These are phyloP conservation scores for Debaryomyces castellii DNA, from an alignment of 805 yeast genomes.

Conservation along the genomic window DNA sequence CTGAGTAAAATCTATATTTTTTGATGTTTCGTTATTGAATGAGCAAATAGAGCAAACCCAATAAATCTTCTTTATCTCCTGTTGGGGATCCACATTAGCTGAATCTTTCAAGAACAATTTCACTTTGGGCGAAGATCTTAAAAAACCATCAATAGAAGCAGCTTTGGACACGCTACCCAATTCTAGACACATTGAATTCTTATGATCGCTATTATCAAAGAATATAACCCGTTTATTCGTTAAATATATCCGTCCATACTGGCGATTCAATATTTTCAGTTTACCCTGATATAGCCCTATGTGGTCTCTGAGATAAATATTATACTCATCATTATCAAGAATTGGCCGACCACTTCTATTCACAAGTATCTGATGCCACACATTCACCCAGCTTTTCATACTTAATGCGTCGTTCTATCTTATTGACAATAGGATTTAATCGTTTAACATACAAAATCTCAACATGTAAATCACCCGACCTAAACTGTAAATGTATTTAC, in stretches of 20 bases:
- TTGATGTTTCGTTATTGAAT: conserved; percentile 49
- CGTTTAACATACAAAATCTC: neutral
- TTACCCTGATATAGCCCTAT: conserved; percentile 81
- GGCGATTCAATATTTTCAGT: conserved; percentile 59
- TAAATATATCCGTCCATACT: conserved; percentile 74
- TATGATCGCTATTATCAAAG: conserved; percentile 49
- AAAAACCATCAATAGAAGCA: conserved; percentile 53
- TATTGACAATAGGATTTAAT: neutral
- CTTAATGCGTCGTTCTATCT: too few species aligned
- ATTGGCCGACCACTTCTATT: conserved; percentile 42
- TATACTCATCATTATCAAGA: conserved; percentile 30
- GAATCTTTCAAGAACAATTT: conserved; percentile 26
- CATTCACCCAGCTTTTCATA: conserved; percentile 13
- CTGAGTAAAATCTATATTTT: conserved; percentile 14
- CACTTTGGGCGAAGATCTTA: conserved; percentile 80
- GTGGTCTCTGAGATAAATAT: conserved; percentile 32
- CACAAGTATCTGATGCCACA: conserved; percentile 37
- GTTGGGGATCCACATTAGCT: neutral
- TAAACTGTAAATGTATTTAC: neutral
- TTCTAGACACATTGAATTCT: conserved; percentile 47
- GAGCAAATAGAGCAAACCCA: conserved; percentile 94
- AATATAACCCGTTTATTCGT: conserved; percentile 75
- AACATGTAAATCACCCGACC: neutral
- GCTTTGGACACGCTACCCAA: conserved; percentile 40
- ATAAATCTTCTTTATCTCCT: conserved; percentile 15